A percentile compares a stretch with the other conserved stretches of the same genome.
phyloP scores from a whole-genome alignment of 1,284 basidiomycete genomes.

The Marasmius sp. region DNA sequence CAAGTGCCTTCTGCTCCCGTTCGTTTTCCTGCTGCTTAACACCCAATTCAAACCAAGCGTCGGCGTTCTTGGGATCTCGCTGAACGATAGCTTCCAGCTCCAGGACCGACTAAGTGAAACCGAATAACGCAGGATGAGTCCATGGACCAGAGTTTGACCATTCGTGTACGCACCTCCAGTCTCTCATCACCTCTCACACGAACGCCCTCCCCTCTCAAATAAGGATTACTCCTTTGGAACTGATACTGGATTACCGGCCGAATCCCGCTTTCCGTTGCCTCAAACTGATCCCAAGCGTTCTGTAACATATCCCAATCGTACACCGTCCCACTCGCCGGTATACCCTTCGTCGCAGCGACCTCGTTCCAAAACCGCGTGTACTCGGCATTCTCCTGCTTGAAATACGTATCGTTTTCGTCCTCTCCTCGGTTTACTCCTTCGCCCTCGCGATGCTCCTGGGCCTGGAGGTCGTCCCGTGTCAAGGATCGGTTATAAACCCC shows the following conservation, averaged over 20 bases:
- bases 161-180: conserved; percentile 53
- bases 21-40: conserved; percentile 99
- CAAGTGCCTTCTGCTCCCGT: conserved; percentile 87
- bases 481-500: neutral
- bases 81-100: conserved; percentile 92
- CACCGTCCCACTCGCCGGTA: conserved; percentile 23
- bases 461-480: too few relatives aligned
- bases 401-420: conserved; percentile 66
- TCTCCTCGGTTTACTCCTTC: conserved; percentile 25
- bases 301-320: conserved; percentile 58
- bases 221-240: conserved; percentile 85
- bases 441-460: neutral
- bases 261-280: conserved; percentile 66
- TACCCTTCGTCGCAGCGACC: conserved; percentile 10
- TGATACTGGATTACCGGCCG: conserved; percentile 62
- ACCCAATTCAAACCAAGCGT: conserved; percentile 90
- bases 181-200: conserved; percentile 46
- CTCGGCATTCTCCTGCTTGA: conserved; percentile 69
- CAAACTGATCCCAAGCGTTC: conserved; percentile 81
- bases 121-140: conserved; percentile 9
- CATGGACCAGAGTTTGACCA: conserved; percentile 11
- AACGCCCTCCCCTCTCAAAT: conserved; percentile 64
- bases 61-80: conserved; percentile 67
- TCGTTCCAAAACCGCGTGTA: conserved; percentile 56
- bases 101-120: conserved; percentile 65